Evolutionary conservation across 495 filamentous ascomycete species (phyloP).

Genomic region (Collariella sp.): DNA sequence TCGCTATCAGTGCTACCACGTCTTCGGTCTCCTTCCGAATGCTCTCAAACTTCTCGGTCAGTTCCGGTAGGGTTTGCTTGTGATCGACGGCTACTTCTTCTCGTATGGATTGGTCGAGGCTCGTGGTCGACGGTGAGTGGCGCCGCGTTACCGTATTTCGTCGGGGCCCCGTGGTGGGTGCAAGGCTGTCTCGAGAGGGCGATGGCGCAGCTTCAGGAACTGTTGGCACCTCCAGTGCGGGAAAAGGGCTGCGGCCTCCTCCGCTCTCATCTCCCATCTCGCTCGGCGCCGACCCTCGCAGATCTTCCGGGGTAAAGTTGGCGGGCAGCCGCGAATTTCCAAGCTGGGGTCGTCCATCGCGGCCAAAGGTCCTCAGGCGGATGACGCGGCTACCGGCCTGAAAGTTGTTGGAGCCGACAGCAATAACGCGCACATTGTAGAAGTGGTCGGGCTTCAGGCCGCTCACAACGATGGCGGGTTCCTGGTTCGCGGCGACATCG

Average conservation of each 20-base stretch:
- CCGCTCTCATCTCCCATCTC: conserved; percentile 34
- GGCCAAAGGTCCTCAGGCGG: conserved; percentile 59
- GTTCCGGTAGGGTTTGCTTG: conserved; percentile 41
- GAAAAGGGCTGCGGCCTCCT: conserved; percentile 31
- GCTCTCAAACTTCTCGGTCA: conserved; percentile 63
- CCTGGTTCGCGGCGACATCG: conserved; percentile 66
- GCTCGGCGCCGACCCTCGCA: conserved; percentile 31
- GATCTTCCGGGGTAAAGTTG: conserved; percentile 44
- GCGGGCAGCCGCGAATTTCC: conserved; percentile 45
- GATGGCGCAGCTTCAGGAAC: conserved; percentile 42
- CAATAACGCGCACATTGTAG: conserved; percentile 87
- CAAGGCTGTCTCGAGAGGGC: conserved; percentile 55
- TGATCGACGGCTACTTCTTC: conserved; percentile 36
- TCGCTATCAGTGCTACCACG: conserved; percentile 41
- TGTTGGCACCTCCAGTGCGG: conserved; percentile 47
- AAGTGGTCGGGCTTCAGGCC: conserved; percentile 77
- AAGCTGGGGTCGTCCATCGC: conserved; percentile 47
- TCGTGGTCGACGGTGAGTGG: conserved; percentile 62
- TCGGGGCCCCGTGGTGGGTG: conserved; percentile 47
- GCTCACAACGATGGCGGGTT: conserved; percentile 82
- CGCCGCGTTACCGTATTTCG: conserved; percentile 64
- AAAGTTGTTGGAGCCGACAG: conserved; percentile 81
- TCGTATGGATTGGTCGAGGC: conserved; percentile 45
- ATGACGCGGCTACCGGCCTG: conserved; percentile 80
- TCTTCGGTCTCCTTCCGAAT: conserved; percentile 64